Conservation (phyloP, 2,329 filamentous ascomycete genomes). For the Colletotrichum melonis region DNA sequence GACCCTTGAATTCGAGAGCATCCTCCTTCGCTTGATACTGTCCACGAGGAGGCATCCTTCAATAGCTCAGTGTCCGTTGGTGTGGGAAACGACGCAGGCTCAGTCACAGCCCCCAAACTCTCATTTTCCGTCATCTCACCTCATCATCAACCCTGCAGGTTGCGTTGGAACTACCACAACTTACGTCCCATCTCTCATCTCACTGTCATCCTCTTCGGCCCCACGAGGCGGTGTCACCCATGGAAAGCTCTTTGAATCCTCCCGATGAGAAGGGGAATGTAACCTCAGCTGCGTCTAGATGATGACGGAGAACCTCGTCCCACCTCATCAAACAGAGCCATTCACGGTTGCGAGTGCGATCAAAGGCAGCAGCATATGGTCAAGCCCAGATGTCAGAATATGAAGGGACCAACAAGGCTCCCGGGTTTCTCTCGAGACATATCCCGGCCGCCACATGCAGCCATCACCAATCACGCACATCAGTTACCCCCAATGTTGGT, state of each 20-base stretch:
- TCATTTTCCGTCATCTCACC: conserved; percentile 32
- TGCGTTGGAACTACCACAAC: conserved; percentile 20
- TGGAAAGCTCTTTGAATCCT: background rate
- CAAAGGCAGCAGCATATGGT: conserved; percentile 7
- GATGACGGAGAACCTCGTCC: background rate
- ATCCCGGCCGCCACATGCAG: conserved; percentile 22
- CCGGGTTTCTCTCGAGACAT: background rate
- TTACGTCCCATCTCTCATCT: conserved; percentile 5
- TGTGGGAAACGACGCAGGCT: background rate
- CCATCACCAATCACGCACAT: conserved; percentile 6
- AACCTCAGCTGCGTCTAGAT: background rate
- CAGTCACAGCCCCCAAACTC: conserved; percentile 9
- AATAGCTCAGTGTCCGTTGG: background rate
- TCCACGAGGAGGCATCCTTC: background rate
- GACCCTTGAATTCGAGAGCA: background rate
- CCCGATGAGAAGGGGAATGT: background rate
- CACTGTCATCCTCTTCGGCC: background rate
- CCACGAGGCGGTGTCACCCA: conserved; percentile 6
- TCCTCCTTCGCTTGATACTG: background rate
- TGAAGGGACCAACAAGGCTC: background rate
- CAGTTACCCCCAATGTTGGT: background rate
- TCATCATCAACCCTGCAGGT: conserved; percentile 33
- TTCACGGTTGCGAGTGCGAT: background rate
- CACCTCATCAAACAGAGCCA: background rate
- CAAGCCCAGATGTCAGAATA: background rate